Conservation (phyloP, 192 early-diverging fungal genomes). For the Chytriomyces sp. region DNA sequence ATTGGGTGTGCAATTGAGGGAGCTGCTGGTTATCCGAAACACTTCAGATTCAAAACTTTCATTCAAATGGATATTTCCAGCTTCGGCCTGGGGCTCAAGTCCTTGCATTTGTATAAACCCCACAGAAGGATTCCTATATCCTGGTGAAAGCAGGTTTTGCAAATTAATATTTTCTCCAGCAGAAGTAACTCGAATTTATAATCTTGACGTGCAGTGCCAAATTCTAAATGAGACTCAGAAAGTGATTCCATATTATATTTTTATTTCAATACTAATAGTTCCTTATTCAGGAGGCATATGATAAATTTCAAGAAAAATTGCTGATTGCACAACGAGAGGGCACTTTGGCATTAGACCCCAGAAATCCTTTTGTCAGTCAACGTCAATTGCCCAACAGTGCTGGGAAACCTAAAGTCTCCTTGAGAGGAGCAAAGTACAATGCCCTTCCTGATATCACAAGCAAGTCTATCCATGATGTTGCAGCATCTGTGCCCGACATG, state of each 20-base stretch:
- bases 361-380: not conserved
- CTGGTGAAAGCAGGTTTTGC: conserved; percentile 47
- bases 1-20: conserved; percentile 35
- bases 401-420: not conserved
- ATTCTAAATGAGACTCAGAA: conserved; percentile 52
- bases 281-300: conserved; percentile 27
- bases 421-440: conserved; percentile 19
- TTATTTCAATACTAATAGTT: not conserved
- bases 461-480: not conserved
- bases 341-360: conserved; percentile 1
- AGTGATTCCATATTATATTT: conserved; percentile 17
- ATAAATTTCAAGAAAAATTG: conserved; percentile 24
- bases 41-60: too few relatives aligned
- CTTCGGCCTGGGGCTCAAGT: not conserved
- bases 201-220: conserved; percentile 49
- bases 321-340: conserved; percentile 41
- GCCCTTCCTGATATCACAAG: conserved; percentile 1
- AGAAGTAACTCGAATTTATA: conserved; percentile 31
- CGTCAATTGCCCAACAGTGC: conserved; percentile 1
- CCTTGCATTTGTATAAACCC: conserved; percentile 43
- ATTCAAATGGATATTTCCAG: conserved; percentile 50
- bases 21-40: conserved; percentile 51
- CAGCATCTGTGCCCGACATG: conserved; percentile 7
- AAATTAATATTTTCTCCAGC: conserved; percentile 45
- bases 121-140: conserved; percentile 24